These are phyloP conservation scores for Mimosa bimucronata DNA, from an alignment of 306 rosid species.

Conservation along the genomic window DNA sequence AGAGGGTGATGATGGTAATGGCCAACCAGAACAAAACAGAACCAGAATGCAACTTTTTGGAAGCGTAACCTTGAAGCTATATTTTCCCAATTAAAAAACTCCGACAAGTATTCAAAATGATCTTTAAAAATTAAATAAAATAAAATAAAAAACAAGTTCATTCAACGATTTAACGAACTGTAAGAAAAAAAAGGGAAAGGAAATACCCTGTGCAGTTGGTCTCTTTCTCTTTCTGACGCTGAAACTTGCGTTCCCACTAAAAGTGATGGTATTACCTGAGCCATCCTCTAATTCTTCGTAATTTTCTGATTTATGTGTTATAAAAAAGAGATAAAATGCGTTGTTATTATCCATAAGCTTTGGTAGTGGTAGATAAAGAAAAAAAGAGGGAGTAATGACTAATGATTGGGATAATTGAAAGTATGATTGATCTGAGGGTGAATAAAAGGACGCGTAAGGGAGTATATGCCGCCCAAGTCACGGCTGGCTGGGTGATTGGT, in stretches of 20 bases:
- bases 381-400: background rate
- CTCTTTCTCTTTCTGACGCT: constrained; percentile 47
- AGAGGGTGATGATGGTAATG: constrained; percentile 24
- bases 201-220: constrained; percentile 13
- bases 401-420: background rate
- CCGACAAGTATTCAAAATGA: constrained; percentile 61
- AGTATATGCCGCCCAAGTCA: constrained; percentile 29
- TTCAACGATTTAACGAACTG: background rate
- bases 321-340: background rate
- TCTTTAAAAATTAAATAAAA: constrained; percentile 8
- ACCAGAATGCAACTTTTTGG: constrained; percentile 36
- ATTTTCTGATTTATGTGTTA: background rate
- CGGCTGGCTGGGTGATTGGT: constrained; percentile 33
- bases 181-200: background rate
- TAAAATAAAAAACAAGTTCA: constrained; percentile 6
- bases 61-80: constrained; percentile 67
- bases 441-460: constrained; percentile 45
- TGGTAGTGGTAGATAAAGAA: background rate
- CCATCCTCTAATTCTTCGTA: background rate
- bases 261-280: background rate
- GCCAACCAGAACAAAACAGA: constrained; percentile 28
- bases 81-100: constrained; percentile 29
- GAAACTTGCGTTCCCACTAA: constrained; percentile 33
- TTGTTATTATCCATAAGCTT: constrained; percentile 28
- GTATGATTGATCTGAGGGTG: constrained; percentile 6